Evolutionary conservation across 345 rosid genomes (phyloP).

Genomic region (Draba incana): DNA sequence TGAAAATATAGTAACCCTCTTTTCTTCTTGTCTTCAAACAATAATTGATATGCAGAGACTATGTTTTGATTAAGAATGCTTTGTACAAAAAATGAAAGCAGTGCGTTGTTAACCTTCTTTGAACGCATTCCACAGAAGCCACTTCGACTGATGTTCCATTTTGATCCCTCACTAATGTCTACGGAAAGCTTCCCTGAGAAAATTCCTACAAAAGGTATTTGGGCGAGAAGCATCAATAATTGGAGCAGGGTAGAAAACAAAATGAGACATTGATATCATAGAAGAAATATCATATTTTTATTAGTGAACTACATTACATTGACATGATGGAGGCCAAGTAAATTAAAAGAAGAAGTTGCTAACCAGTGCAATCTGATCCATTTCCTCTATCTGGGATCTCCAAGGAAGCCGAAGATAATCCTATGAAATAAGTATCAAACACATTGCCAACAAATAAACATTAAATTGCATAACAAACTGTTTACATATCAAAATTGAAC

Average conservation of each 20-base stretch:
- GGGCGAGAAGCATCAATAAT: slow-evolving; percentile 17
- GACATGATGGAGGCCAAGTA: not conserved
- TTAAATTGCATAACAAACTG: not conserved
- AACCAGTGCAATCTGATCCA: slow-evolving; percentile 56
- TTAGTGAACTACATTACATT: slow-evolving; percentile 4
- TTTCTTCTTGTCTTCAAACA: not conserved
- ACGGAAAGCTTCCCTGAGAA: slow-evolving; percentile 86
- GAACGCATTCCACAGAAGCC: slow-evolving; percentile 99
- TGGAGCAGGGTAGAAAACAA: slow-evolving; percentile 10
- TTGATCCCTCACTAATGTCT: slow-evolving; percentile 69
- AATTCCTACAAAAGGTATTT: slow-evolving; percentile 49
- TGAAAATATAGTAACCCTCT: not conserved
- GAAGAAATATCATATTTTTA: slow-evolving; percentile 4
- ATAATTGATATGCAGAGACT: not conserved
- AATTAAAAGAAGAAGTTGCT: slow-evolving; percentile 24
- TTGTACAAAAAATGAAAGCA: slow-evolving; percentile 9
- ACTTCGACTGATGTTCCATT: slow-evolving; percentile 80
- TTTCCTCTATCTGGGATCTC: slow-evolving; percentile 62
- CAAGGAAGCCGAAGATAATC: slow-evolving; percentile 90
- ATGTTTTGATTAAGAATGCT: not conserved
- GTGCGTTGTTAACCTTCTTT: slow-evolving; percentile 62
- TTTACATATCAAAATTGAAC: slow-evolving; percentile 8
- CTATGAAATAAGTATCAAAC: slow-evolving; percentile 46
- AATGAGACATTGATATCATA: not conserved
- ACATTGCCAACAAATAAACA: slow-evolving; percentile 5